Evolutionary conservation across 768 basidiomycete genomes (phyloP), one percentile per base, ranked within the genome.

Genomic region (Suillus subalutaceus): DNA sequence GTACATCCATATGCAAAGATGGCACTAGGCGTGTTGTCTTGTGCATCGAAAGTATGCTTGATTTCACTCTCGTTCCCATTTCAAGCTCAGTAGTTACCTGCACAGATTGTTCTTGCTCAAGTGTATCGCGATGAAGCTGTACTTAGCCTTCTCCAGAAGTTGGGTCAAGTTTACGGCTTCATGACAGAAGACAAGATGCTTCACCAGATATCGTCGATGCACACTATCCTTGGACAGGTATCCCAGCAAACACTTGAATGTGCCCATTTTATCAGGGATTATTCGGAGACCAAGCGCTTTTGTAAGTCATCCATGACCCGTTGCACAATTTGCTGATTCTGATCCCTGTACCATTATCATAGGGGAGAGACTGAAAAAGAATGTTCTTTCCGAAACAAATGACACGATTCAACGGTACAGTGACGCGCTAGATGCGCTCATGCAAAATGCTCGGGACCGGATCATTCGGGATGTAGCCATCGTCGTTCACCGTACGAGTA

Each of bases 1-100:
- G 35, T 65, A 4, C 64, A 65, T 62, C 64, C 64, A n/a, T 65
- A 65, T 26, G 64, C 59, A 15, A 59, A 44, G 26, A 62, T 65
- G 57, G 64, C 64, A 26, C 20, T 62, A 12, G 57, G 41, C 10
- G 59, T 59, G 13, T 30, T 65, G 48, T 32, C 59, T 16, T 46
- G 58, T 35, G 64, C 64, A 35, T 62, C 58, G 23, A 46, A 35
- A 12, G 58, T 61, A 37, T 48, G 44, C 48, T 30, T 59, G 7
- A n/a, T 32, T 58, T 37, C 15, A 26, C 7, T 23, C 13, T 43
- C 26, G 15, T 40, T 15, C 20, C 15, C 3, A 52, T 52, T 13
- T 26, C 23, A 30, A 26, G 10, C 40, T 43, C 60, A 30, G 8
- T 44, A 37, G 12, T 46, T 41, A 44, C 40, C 40, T 12, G 46